Conservation (phyloP, 441 rosid species). For the Croton laevigatus region DNA sequence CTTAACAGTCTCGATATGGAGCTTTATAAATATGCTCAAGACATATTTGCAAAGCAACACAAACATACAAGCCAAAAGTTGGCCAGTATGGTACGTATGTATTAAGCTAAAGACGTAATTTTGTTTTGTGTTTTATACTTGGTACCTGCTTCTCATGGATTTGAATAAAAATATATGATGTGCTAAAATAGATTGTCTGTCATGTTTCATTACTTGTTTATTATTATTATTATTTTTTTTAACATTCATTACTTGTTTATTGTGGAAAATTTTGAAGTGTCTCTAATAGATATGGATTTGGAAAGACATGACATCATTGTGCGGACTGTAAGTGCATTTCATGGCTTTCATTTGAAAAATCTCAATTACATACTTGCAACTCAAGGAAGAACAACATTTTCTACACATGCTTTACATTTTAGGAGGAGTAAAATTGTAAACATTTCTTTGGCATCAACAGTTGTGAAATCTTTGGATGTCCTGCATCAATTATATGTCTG, state of each 20-base stretch:
- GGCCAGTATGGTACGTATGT: slow-evolving; percentile 37
- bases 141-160: neutral
- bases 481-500: neutral
- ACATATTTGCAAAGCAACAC: slow-evolving; percentile 63
- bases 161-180: neutral
- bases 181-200: neutral
- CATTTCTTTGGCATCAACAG: no score
- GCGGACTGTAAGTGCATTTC: neutral
- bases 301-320: neutral
- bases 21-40: slow-evolving; percentile 75
- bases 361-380: slow-evolving; percentile 1
- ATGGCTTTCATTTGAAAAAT: neutral
- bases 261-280: neutral
- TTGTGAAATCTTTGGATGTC: neutral
- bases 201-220: neutral
- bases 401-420: neutral
- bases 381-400: neutral
- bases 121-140: slow-evolving; percentile 3
- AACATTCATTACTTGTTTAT: neutral
- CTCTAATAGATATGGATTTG: neutral
- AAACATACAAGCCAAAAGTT: slow-evolving; percentile 28
- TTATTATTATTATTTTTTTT: no score
- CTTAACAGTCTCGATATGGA: slow-evolving; percentile 77
- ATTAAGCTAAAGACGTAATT: neutral
- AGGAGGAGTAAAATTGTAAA: neutral